These are phyloP conservation scores for Salicornia ramosissima DNA, from an alignment of 148 eudicot species.

Conservation along the genomic window DNA sequence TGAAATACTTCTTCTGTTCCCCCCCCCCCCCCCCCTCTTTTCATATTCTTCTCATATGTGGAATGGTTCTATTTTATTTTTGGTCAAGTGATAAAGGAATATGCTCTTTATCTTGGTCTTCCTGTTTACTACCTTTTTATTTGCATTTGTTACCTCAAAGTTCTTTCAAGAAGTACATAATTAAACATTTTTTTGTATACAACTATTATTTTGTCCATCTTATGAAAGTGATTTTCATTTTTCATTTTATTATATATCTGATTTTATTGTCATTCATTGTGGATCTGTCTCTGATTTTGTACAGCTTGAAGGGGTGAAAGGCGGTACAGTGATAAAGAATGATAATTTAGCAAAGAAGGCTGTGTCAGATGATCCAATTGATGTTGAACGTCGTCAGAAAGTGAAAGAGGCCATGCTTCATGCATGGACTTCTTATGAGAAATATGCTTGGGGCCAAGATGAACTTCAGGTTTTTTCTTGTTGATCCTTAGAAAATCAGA, in stretches of 20 bases:
- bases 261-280: not conserved
- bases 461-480: conserved; percentile 77
- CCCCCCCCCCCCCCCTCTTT: not conserved
- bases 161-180: not conserved
- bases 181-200: no score
- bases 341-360: conserved; percentile 15
- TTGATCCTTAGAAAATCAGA: not conserved
- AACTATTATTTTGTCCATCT: no score
- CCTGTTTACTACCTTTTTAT: not conserved
- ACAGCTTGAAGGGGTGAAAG: conserved; percentile 65
- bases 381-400: conserved; percentile 63
- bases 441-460: conserved; percentile 98
- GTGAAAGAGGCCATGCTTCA: conserved; percentile 98
- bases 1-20: conserved; percentile 20
- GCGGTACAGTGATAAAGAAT: conserved; percentile 27
- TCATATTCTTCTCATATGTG: not conserved
- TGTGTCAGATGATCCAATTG: conserved; percentile 54
- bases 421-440: conserved; percentile 98
- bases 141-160: not conserved
- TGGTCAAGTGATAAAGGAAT: not conserved
- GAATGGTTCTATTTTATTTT: not conserved
- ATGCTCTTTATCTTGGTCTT: not conserved
- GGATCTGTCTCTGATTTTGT: conserved; percentile 11
- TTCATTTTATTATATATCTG: not conserved
- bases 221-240: no score